These are phyloP conservation scores for Penicillium crustosum DNA, from an alignment of 2,329 filamentous ascomycete species.

Conservation along the genomic window DNA sequence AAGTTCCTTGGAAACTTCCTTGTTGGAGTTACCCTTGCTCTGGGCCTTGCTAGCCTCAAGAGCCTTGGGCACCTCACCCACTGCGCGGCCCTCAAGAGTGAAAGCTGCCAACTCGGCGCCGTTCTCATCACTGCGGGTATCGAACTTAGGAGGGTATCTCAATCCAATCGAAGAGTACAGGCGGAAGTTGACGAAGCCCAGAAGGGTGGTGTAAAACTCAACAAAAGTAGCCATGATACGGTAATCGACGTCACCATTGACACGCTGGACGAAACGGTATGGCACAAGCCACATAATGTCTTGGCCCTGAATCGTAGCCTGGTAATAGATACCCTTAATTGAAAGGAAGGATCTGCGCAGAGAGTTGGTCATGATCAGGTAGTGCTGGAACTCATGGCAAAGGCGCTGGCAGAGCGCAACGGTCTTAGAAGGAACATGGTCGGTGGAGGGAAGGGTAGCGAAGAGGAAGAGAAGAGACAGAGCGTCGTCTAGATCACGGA, in stretches of 20 bases:
- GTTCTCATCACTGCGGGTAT: slow-evolving; percentile 79
- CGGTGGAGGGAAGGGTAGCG: slow-evolving; percentile 88
- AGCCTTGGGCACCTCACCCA: slow-evolving; percentile 50
- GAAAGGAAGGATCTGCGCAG: slow-evolving; percentile 95
- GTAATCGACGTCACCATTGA: slow-evolving; percentile 94
- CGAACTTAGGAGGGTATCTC: slow-evolving; percentile 95
- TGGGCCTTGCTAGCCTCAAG: slow-evolving; percentile 56
- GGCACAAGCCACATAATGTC: slow-evolving; percentile 96
- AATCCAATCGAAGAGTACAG: slow-evolving; percentile 88
- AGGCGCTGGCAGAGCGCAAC: slow-evolving; percentile 92
- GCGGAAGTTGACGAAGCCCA: slow-evolving; percentile 94
- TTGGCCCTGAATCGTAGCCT: slow-evolving; percentile 94
- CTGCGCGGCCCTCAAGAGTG: slow-evolving; percentile 74
- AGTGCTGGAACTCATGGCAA: slow-evolving; percentile 96
- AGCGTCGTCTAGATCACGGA: slow-evolving; percentile 94
- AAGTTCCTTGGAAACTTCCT: slow-evolving; percentile 67
- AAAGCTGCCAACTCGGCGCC: slow-evolving; percentile 90
- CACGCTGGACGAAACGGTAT: slow-evolving; percentile 95
- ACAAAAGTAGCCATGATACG: slow-evolving; percentile 99
- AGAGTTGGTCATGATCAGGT: slow-evolving; percentile 87
- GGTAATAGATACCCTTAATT: slow-evolving; percentile 99
- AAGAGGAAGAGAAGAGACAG: slow-evolving; percentile 97
- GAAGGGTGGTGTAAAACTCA: slow-evolving; percentile 95
- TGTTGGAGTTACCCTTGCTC: slow-evolving; percentile 48
- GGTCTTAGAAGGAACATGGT: slow-evolving; percentile 88